Base-by-base conservation (phyloP, 768 basidiomycete genomes). In the Lactarius evosmus region DNA sequence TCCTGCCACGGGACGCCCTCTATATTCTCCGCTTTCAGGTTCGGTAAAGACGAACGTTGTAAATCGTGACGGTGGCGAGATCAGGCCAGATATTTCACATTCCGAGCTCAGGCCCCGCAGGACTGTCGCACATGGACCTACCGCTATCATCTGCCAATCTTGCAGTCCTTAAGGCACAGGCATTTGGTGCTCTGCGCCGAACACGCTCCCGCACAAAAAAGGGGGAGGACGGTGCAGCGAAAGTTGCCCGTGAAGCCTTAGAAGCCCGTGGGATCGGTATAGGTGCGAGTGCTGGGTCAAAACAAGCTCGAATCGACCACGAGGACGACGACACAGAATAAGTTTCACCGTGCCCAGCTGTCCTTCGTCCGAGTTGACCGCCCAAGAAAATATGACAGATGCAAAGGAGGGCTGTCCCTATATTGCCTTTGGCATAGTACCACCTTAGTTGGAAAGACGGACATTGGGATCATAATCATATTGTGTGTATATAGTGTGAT, bases 141-240 rank as follows among this genome's bases (percentile, higher is more conserved):
- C 77, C 80, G 64, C 78, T 78, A 30, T 79, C 91, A 71, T 91
- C 88, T 56, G 88, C 88, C 29, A 93, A 91, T 33, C 83, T 94
- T 53, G 91, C 92, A 58, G 91, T 93, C 62, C 91, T 94, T 76
- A 94, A 93, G 77, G 91, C 91, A 46, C 91, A 93, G 72, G 87
- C 92, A 41, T 94, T 93, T 72, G 92, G 91, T 34, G 89, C 89
- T 22, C 78, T 92, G 67, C 87, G 91, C 57, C 82, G 91, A 74
- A 88, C 91, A 60, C 84, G 91, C 63, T 80, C 87, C 49, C 82
- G 88, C 65, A 81, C 83, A 56, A 93, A 88, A 78, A 87, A 84
- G 74, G 77, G 84, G 40, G 82, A 87, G 49, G 91, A 91, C 66
- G 85, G 84, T 41, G 84, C 88, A 34, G 87, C 85, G 66, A 83